Conservation (phyloP, 2,329 filamentous ascomycete genomes). For the Botryosphaeria dothidea region DNA sequence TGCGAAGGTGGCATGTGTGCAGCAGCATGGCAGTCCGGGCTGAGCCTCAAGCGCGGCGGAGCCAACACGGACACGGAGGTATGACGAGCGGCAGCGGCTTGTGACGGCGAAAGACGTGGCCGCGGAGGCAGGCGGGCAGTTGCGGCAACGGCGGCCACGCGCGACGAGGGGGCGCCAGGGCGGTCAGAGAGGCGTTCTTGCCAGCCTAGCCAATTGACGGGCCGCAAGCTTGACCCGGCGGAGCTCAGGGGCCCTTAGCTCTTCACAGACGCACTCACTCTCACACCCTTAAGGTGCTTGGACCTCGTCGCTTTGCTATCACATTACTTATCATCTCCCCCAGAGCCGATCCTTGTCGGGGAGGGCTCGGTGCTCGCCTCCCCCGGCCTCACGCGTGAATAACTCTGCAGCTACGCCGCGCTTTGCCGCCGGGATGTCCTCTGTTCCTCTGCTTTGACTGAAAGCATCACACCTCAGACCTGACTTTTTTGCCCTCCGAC, state of each 20-base stretch:
- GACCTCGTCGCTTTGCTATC: constrained; percentile 1
- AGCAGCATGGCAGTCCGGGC: background rate
- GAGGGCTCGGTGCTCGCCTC: background rate
- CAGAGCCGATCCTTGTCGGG: background rate
- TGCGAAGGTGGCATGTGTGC: constrained; percentile 4
- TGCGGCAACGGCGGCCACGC: background rate
- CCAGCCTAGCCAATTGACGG: constrained; percentile 6
- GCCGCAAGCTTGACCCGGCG: background rate
- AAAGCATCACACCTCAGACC: background rate
- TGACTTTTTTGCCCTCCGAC: background rate
- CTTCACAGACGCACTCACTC: too few species aligned
- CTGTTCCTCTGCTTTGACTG: background rate
- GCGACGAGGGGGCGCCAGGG: background rate
- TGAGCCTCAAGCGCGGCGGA: constrained; percentile 8
- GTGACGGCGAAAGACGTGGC: constrained; percentile 1
- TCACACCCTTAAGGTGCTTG: too few species aligned
- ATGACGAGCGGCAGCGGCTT: constrained; percentile 12
- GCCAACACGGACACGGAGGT: constrained; percentile 6
- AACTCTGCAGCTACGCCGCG: background rate
- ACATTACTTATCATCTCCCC: background rate
- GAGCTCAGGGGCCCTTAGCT: background rate
- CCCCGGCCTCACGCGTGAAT: background rate
- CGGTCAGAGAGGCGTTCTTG: background rate
- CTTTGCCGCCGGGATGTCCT: background rate
- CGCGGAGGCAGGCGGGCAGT: background rate